Evolutionary conservation across 306 rosid species (phyloP), one percentile per base, ranked within the genome.

Genomic region (Quercus variabilis): DNA sequence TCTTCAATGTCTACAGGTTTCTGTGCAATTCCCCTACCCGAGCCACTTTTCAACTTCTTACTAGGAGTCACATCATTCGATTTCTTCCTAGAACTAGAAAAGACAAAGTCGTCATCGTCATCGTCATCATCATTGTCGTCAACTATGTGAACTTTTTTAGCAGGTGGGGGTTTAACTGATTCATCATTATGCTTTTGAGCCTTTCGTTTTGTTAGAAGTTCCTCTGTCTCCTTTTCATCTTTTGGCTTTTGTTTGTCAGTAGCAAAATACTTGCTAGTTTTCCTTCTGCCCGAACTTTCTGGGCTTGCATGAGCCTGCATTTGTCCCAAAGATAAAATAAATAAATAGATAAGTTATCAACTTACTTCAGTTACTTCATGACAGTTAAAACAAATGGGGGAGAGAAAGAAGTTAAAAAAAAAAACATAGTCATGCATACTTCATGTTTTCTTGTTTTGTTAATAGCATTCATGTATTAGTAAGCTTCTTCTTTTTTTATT

Each of bases 231-330:
- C 63, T 84, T 79, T 74, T 89, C 91, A 56, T 83, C 95, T 68
- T 89, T 79, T 3, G 73, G 80, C 85, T 90, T 82, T 71, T 80
- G 85, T 78, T 90, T 90, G 76, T 87, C 89, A 5, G 83, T 65
- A 23, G 86, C 56, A 84, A 91, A 90, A 84, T 91, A 88, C 75
- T 91, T 90, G 84, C 99, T 93, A 76, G 98, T 92, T 81, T 87
- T 88, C 94, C 90, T 88, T 80, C 97, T 86, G 63, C 87, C 91
- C 5, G 92, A 85, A 79, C 78, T 87, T 74, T 84, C 91, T 78
- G 89, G 88, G 76, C 87, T 90, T 71, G 72, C 89, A 49, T 55
- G 72, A 25, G 60, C 89, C 99, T 91, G 78, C 75, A 71, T 69
- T 74, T 18, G 58, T 62, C 69, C 54, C 52, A 76, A 9, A 52